Conservation (phyloP, 164 flowering plant species). For the Vitis rupestris region DNA sequence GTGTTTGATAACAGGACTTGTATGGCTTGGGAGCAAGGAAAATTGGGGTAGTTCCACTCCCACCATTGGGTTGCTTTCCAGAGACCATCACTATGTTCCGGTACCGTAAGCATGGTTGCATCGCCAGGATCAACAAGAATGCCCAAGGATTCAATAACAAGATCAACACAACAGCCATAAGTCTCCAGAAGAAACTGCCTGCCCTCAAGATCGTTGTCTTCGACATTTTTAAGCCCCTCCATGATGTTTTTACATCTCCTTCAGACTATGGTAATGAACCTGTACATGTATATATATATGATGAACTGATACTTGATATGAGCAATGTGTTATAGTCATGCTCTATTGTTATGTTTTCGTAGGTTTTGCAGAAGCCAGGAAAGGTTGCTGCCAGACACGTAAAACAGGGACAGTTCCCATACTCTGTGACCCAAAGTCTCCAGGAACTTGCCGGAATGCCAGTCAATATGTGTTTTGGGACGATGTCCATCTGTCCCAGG, state of each 20-base stretch:
- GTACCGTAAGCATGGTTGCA: slow-evolving; percentile 50
- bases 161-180: slow-evolving; percentile 45
- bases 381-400: slow-evolving; percentile 93
- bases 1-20: slow-evolving; percentile 38
- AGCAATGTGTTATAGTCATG: too few species aligned
- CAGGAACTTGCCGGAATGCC: slow-evolving; percentile 86
- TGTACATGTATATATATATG: background rate
- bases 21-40: slow-evolving; percentile 79
- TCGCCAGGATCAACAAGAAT: slow-evolving; percentile 57
- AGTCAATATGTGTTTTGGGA: slow-evolving; percentile 89
- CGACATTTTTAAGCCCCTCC: slow-evolving; percentile 74
- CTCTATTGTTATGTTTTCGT: background rate
- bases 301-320: background rate
- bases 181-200: slow-evolving; percentile 52
- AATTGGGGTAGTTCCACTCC: slow-evolving; percentile 84
- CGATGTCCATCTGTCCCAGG: slow-evolving; percentile 91
- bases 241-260: slow-evolving; percentile 55
- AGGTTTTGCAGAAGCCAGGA: slow-evolving; percentile 80
- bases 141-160: slow-evolving; percentile 74
- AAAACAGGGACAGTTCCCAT: slow-evolving; percentile 80
- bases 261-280: slow-evolving; percentile 48
- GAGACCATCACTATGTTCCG: slow-evolving; percentile 72
- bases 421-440: slow-evolving; percentile 73
- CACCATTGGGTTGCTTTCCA: slow-evolving; percentile 89
- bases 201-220: slow-evolving; percentile 70